Evolutionary conservation across 306 rosid species (phyloP), one percentile per base, ranked within the genome.

Genomic region (Urtica urens): DNA sequence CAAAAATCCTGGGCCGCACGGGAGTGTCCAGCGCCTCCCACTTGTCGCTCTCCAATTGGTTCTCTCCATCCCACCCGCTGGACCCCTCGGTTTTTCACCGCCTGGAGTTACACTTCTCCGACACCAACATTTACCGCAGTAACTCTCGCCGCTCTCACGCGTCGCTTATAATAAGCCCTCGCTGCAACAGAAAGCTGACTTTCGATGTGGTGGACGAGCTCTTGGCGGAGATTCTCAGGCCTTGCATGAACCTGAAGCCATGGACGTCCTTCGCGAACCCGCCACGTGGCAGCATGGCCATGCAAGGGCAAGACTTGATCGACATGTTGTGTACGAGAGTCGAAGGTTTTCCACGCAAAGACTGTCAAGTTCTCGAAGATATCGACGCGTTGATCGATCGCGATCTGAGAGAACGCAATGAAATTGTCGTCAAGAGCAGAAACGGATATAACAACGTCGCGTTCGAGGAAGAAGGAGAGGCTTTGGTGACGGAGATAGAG

Each of bases 331-430:
- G 84, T 58, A 35, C 46, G 38, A 79, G 76, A 67, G 59, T 90
- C 3, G 58, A 44, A 28, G 73, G 59, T 26, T 77, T 71, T 37
- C 82, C 82, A 13, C 19, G 75, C 12, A 70, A 71, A 0, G 66
- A 72, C 8, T 90, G 97, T 42, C 75, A 59, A 49, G 76, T 77
- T 14, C 72, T 84, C 37, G 93, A 90, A 35, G 97, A 90, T 59
- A 77, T 84, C 7, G 92, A 84, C 51, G 73, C 40, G 8, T 64
- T 90, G 63, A 59, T 90, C 1, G 95, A 74, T 10, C 55, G 68
- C 43, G 93, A 84, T 39, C 24, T 78, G 68, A 35, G 40, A 4
- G 33, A 28, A 4, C 4, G 4, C 6, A 28, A 28, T 28, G 55
- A 64, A 7, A 62, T 47, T 17, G 4, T 17, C 3, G 8, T 16